Conservation (phyloP, 345 rosid species). For the Bruguiera gymnorhiza region DNA sequence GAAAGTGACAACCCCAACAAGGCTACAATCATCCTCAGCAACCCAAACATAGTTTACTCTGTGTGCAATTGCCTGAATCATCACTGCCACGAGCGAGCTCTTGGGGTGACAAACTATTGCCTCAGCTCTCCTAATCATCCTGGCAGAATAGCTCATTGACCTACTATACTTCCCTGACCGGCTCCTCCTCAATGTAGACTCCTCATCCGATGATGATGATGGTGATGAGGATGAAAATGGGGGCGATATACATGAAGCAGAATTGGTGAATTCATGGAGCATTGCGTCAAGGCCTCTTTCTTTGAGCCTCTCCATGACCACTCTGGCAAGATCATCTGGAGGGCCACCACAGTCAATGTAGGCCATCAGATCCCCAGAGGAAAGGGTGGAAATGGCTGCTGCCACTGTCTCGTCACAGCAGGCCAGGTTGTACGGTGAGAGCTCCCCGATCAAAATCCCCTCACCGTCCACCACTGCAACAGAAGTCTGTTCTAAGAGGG, state of each 20-base stretch:
- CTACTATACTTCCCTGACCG: conserved; percentile 42
- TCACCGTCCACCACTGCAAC: conserved; percentile 66
- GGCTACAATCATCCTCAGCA: conserved; percentile 58
- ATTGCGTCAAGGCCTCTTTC: conserved; percentile 44
- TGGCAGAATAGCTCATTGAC: conserved; percentile 61
- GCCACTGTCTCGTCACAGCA: conserved; percentile 28
- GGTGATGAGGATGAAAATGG: conserved; percentile 21
- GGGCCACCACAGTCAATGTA: conserved; percentile 85
- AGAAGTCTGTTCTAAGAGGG: conserved; percentile 56
- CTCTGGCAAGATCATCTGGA: conserved; percentile 60
- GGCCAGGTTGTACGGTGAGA: conserved; percentile 57
- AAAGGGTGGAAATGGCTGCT: conserved; percentile 63
- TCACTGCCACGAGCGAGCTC: conserved; percentile 84
- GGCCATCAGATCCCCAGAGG: conserved; percentile 77
- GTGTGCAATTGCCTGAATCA: conserved; percentile 86
- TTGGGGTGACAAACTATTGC: conserved; percentile 66
- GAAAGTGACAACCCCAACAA: conserved; percentile 83
- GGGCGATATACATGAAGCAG: conserved; percentile 5
- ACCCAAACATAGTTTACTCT: conserved; percentile 88
- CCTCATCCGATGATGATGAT: conserved; percentile 76
- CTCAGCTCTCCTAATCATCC: conserved; percentile 76
- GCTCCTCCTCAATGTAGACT: conserved; percentile 23
- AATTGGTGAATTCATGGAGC: conserved; percentile 43
- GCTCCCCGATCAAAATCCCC: conserved; percentile 63
- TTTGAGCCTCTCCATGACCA: conserved; percentile 49